phyloP scores from a whole-genome alignment of 805 yeast genomes.

The Metschnikowia borealis region DNA sequence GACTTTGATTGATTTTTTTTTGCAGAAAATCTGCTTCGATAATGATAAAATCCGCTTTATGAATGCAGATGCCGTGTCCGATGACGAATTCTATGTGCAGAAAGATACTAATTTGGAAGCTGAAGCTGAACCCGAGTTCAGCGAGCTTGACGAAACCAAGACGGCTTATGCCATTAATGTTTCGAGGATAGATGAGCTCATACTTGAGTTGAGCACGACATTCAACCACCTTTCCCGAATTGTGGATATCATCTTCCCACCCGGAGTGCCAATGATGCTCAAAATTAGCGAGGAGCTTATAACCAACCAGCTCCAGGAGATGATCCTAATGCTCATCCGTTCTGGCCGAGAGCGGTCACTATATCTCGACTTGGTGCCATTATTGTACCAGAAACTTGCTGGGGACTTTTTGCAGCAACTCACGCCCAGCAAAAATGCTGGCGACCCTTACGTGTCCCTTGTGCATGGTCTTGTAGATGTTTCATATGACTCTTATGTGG shows the following conservation, averaged over 20 bases:
- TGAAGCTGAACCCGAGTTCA: neutral
- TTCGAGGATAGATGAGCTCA: slow-evolving; percentile 21
- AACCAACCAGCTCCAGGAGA: slow-evolving; percentile 35
- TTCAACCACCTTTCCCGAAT: slow-evolving; percentile 37
- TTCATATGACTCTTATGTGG: slow-evolving; percentile 37
- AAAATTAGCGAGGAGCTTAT: slow-evolving; percentile 46
- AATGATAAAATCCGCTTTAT: slow-evolving; percentile 29
- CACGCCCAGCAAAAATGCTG: slow-evolving; percentile 32
- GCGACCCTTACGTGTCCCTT: slow-evolving; percentile 29
- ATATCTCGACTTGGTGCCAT: slow-evolving; percentile 39
- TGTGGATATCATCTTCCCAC: slow-evolving; percentile 44
- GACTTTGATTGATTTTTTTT: slow-evolving; percentile 41
- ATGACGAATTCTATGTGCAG: slow-evolving; percentile 21
- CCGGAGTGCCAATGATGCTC: slow-evolving; percentile 42
- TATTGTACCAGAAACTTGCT: slow-evolving; percentile 30
- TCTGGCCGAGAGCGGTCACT: slow-evolving; percentile 24
- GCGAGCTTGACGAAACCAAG: neutral
- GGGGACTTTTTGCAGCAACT: slow-evolving; percentile 25
- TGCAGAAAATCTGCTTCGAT: slow-evolving; percentile 41
- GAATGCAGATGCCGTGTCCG: slow-evolving; percentile 26
- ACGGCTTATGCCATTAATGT: slow-evolving; percentile 9
- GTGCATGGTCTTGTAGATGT: slow-evolving; percentile 38
- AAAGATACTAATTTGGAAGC: neutral
- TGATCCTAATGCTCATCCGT: slow-evolving; percentile 26
- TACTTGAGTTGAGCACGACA: slow-evolving; percentile 26